Conservation (phyloP, 495 filamentous ascomycete genomes). For the Astrocystis sublimbata region DNA sequence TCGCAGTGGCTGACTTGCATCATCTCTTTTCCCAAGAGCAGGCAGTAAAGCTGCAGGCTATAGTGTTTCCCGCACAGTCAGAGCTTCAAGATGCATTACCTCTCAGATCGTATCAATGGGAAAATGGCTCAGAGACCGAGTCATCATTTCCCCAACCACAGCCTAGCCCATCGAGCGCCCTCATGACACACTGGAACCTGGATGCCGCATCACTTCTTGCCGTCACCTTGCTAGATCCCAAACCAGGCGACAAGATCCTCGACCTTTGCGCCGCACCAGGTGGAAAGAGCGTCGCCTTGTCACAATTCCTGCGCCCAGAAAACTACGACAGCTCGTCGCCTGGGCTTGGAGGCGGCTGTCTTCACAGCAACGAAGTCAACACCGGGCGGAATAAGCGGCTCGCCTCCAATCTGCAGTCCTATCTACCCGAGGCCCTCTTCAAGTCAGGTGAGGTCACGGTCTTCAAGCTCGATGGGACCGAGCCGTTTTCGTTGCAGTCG, state of each 20-base stretch:
- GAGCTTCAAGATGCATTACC: not conserved
- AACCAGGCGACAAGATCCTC: conserved; percentile 14
- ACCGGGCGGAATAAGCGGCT: conserved; percentile 18
- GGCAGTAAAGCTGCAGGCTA: not conserved
- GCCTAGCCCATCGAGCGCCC: not conserved
- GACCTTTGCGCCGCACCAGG: conserved; percentile 19
- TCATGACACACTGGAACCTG: conserved; percentile 23
- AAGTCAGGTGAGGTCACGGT: conserved; percentile 13
- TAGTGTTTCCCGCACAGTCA: not conserved
- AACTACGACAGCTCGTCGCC: conserved; percentile 8
- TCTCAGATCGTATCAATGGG: conserved; percentile 17
- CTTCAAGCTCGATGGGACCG: conserved; percentile 17
- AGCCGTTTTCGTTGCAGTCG: conserved; percentile 2
- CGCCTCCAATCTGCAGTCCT: conserved; percentile 1
- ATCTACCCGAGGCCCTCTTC: conserved; percentile 9
- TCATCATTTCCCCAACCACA: conserved; percentile 11
- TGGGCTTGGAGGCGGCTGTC: conserved; percentile 6
- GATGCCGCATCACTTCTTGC: conserved; percentile 19
- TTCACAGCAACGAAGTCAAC: conserved; percentile 21
- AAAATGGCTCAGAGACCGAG: conserved; percentile 11
- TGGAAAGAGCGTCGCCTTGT: conserved; percentile 16
- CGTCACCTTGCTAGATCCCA: conserved; percentile 9
- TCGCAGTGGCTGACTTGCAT: not conserved
- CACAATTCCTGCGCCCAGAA: conserved; percentile 7
- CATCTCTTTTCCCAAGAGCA: not conserved